A percentile compares a stretch with the other conserved stretches of the same genome.
phyloP scores from a whole-genome alignment of 2,329 filamentous ascomycete species.

The Aspergillus ruber region DNA sequence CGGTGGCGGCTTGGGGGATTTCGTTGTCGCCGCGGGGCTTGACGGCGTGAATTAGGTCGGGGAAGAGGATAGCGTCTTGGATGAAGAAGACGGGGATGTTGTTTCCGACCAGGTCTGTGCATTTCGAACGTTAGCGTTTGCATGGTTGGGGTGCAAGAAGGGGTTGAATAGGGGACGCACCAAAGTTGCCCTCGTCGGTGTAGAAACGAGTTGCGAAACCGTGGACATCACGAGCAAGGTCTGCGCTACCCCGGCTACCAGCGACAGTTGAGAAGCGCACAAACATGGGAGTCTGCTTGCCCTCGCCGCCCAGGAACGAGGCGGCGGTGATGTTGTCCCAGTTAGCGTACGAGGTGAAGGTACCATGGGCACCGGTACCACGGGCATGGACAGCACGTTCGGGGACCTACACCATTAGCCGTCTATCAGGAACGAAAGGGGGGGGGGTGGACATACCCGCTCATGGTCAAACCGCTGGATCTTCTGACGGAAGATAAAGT shows the following conservation, averaged over 20 bases:
- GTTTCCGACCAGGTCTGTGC: conserved; percentile 30
- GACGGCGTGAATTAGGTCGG: conserved; percentile 38
- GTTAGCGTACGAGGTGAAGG: conserved; percentile 61
- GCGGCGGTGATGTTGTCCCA: conserved; percentile 63
- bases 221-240: conserved; percentile 66
- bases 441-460: conserved; percentile 43
- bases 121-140: neutral
- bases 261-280: conserved; percentile 70
- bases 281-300: conserved; percentile 59
- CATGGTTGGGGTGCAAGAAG: conserved; percentile 4
- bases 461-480: conserved; percentile 67
- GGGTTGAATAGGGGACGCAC: conserved; percentile 14
- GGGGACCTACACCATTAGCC: conserved; percentile 37
- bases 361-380: conserved; percentile 62
- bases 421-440: neutral
- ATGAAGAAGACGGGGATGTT: conserved; percentile 41
- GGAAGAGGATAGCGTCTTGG: conserved; percentile 38
- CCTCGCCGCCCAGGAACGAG: conserved; percentile 53
- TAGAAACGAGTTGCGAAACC: conserved; percentile 66
- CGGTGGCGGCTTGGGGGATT: conserved; percentile 45
- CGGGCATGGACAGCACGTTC: conserved; percentile 65
- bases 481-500: conserved; percentile 67
- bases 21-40: conserved; percentile 37
- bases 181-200: conserved; percentile 66
- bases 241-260: conserved; percentile 61